These are phyloP conservation scores for Rhodotorula sp. DNA, from an alignment of 1,284 basidiomycete genomes.

Conservation along the genomic window DNA sequence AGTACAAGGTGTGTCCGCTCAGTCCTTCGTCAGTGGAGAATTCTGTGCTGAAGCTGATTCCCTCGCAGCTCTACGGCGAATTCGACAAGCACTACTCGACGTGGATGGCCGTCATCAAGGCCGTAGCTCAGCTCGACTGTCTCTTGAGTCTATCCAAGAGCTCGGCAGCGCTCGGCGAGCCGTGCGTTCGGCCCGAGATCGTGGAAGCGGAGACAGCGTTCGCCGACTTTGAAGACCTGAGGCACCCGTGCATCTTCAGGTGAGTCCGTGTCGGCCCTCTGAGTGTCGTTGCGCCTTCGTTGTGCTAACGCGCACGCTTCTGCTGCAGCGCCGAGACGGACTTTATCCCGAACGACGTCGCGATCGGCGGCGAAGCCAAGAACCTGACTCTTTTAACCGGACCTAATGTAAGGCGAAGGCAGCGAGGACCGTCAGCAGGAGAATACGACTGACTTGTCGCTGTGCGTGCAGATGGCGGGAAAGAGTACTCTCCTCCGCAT, in stretches of 20 bases:
- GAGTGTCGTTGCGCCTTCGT: constrained; percentile 34
- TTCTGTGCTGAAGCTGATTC: not conserved
- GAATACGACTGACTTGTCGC: not conserved
- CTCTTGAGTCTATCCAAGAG: constrained; percentile 88
- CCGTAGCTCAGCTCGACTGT: constrained; percentile 85
- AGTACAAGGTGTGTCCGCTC: constrained; percentile 87
- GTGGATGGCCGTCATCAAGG: constrained; percentile 53
- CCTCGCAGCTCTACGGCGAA: constrained; percentile 40
- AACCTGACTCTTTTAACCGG: constrained; percentile 88
- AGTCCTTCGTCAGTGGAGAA: constrained; percentile 56
- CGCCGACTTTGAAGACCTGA: constrained; percentile 72
- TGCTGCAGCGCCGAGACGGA: constrained; percentile 54
- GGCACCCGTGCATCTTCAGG: constrained; percentile 66
- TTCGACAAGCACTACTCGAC: constrained; percentile 45
- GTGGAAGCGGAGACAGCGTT: constrained; percentile 74
- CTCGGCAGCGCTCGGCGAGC: constrained; percentile 84
- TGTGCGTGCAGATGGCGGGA: constrained; percentile 47
- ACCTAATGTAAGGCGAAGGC: constrained; percentile 65
- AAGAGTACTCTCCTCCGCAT: constrained; percentile 70
- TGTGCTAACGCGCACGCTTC: not conserved
- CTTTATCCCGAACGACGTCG: constrained; percentile 94
- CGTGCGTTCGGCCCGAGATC: constrained; percentile 84
- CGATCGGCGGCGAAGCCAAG: constrained; percentile 67
- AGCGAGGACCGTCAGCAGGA: not conserved
- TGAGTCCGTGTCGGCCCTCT: constrained; percentile 56